phyloP scores from a whole-genome alignment of 768 basidiomycete species.

The Exidia glandulosa region DNA sequence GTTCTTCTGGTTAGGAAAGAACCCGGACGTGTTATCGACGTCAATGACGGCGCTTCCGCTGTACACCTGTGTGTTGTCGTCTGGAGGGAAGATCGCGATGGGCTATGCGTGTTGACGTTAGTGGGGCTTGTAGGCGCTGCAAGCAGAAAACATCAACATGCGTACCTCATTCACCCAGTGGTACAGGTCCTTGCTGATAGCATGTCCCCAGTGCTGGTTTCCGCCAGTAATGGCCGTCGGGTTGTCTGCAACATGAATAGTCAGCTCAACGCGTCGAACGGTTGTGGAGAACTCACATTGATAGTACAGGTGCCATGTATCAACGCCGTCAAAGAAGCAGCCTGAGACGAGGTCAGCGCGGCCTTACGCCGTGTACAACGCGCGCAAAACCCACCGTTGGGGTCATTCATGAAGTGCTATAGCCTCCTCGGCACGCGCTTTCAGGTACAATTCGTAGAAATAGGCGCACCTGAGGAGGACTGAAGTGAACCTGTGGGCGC shows the following conservation, averaged over 20 bases:
- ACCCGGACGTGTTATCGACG: conserved; percentile 17
- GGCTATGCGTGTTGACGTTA: conserved; percentile 17
- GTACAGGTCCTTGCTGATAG: conserved; percentile 17
- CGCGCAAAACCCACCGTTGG: too few species aligned
- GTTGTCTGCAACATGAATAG: conserved; percentile 1
- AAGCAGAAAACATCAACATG: too few species aligned
- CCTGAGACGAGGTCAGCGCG: too few species aligned
- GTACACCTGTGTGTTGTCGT: conserved; percentile 10
- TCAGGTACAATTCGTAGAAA: not conserved
- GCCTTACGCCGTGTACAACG: too few species aligned
- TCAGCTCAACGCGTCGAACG: not conserved
- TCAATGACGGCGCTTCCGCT: conserved; percentile 16
- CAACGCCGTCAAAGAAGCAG: conserved; percentile 13
- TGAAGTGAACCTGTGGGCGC: conserved; percentile 17
- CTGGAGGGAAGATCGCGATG: conserved; percentile 16
- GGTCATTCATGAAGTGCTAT: conserved; percentile 17
- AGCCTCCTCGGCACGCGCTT: not conserved
- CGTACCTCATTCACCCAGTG: too few species aligned
- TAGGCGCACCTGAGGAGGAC: conserved; percentile 11
- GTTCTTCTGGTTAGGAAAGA: conserved; percentile 11
- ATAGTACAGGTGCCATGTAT: conserved; percentile 19
- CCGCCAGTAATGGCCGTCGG: conserved; percentile 14
- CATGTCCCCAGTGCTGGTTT: conserved; percentile 22
- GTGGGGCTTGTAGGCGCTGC: too few species aligned
- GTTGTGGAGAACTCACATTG: conserved; percentile 9